Base-by-base conservation (phyloP, 2,329 filamentous ascomycete genomes). In the Penicillium sp. region DNA sequence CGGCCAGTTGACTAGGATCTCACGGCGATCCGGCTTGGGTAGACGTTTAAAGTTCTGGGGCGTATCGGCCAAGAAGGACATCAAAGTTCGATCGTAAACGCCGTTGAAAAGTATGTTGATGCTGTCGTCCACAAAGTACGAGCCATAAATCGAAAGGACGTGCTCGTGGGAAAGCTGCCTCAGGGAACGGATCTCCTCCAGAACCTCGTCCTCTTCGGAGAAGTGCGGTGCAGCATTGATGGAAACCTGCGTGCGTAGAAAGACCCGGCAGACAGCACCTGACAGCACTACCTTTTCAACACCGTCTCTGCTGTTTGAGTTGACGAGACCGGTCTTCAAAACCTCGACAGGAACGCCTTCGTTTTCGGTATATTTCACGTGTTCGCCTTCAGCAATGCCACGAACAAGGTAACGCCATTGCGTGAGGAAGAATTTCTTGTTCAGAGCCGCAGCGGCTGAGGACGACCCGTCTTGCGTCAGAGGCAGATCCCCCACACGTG, bases 321-420 rank as follows among this genome's bases (percentile, higher is more conserved):
- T 53, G 21, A 58, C 51, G 11, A 58, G 21, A 21, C 47, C 30
- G 1, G 46, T 47, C 12, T 68, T 63, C 3, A 64, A 56, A 14
- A 75, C 65, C 60, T 85, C 82, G 59, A 86, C 73, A 0, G 83
- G 83, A 5, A 86, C 78, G 38, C 81, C 79, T 65, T 86, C 83
- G 47, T 84, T 82, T 2, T 77, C 72, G 0, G 79, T 81, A 67
- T 83, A 86, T 38, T 80, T 77, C 59, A 85, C 75, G 64, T 86
- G 83, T 1, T 78, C 73, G 6, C 82, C 82, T 57, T 79, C 72
- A n/a, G 70, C 71, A 16, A 86, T 74, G 20, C 81, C 78, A 26
- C 83, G 76, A 1, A 85, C 77, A 2, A 84, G 68, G 59, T 81
- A 86, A 2, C 78, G 76, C 71, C 83, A 85, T 64, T 86, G 83